A percentile compares a stretch with the other conserved stretches of the same genome.
Conservation (phyloP, 2,329 filamentous ascomycete genomes). For the Geoglossum cookeanum region DNA sequence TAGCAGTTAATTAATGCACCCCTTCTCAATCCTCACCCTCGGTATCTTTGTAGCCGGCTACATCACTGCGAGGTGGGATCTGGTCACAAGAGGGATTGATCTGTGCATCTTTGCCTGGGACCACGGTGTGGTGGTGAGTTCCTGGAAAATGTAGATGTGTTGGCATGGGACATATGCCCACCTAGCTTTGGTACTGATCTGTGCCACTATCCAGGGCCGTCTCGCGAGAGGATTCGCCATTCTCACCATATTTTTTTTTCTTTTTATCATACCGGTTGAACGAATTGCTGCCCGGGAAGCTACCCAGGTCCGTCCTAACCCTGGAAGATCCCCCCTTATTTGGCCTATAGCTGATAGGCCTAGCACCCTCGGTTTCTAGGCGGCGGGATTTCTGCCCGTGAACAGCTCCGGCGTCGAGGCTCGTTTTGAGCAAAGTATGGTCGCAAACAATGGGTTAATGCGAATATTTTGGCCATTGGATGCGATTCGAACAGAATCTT, state of each 20-base stretch:
- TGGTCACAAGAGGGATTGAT: slow-evolving; percentile 92
- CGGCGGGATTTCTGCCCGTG: slow-evolving; percentile 77
- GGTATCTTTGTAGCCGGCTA: slow-evolving; percentile 99
- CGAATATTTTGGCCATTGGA: slow-evolving; percentile 97
- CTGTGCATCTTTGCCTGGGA: slow-evolving; percentile 95
- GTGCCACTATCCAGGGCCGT: slow-evolving; percentile 39
- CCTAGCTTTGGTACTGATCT: slow-evolving; percentile 1
- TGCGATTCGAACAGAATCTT: slow-evolving; percentile 47
- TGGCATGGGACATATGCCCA: background rate
- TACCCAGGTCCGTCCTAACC: slow-evolving; percentile 41
- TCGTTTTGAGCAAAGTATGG: slow-evolving; percentile 64
- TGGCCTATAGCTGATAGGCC: background rate
- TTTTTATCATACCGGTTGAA: slow-evolving; percentile 68
- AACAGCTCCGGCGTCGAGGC: slow-evolving; percentile 82
- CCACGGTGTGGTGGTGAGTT: slow-evolving; percentile 81
- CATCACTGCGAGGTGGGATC: slow-evolving; percentile 97
- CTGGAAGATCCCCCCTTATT: background rate
- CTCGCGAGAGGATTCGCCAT: slow-evolving; percentile 69
- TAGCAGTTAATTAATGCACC: slow-evolving; percentile 55
- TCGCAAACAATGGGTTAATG: slow-evolving; percentile 65
- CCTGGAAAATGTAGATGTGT: background rate
- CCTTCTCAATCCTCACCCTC: slow-evolving; percentile 86
- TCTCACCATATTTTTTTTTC: slow-evolving; percentile 66
- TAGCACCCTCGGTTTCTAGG: slow-evolving; percentile 67
- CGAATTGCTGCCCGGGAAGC: slow-evolving; percentile 66